Percentiles rank a stretch among this genome's conserved stretches.
phyloP scores from a whole-genome alignment of 306 rosid species.

The Prunus salicina region DNA sequence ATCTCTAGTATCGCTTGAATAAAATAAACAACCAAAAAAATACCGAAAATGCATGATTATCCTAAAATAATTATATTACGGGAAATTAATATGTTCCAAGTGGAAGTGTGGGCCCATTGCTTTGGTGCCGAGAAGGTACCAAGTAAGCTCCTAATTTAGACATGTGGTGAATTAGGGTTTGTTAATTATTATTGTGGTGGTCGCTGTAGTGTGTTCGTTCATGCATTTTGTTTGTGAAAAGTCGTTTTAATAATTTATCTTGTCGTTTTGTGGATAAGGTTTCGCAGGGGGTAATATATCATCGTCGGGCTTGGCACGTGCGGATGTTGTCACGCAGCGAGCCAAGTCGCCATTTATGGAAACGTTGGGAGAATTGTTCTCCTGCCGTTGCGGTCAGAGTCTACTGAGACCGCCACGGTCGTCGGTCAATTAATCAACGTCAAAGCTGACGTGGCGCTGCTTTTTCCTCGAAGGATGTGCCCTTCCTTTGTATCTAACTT shows the following conservation, averaged over 20 bases:
- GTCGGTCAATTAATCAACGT: too few relatives aligned
- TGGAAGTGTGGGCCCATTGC: neutral
- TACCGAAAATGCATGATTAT: neutral
- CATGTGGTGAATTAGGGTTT: conserved; percentile 31
- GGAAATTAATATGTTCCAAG: neutral
- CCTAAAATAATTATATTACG: neutral
- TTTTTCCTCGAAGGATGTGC: too few relatives aligned
- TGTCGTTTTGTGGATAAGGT: neutral
- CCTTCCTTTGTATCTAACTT: too few relatives aligned
- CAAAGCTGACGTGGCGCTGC: too few relatives aligned
- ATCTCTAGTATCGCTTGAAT: too few relatives aligned
- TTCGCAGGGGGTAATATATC: neutral
- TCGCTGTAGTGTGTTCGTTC: neutral
- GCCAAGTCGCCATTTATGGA: too few relatives aligned
- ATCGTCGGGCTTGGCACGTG: neutral
- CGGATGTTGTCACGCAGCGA: conserved; percentile 20
- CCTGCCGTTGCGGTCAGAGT: too few relatives aligned
- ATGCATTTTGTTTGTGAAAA: neutral
- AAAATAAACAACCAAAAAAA: neutral
- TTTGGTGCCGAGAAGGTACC: conserved; percentile 13
- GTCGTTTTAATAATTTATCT: neutral
- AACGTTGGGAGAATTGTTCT: too few relatives aligned
- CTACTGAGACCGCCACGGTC: too few relatives aligned
- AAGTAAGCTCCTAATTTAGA: conserved; percentile 16
- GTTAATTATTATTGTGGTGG: neutral